These are phyloP conservation scores for Persicaria tinctoria DNA, from an alignment of 148 eudicot species.

Conservation along the genomic window DNA sequence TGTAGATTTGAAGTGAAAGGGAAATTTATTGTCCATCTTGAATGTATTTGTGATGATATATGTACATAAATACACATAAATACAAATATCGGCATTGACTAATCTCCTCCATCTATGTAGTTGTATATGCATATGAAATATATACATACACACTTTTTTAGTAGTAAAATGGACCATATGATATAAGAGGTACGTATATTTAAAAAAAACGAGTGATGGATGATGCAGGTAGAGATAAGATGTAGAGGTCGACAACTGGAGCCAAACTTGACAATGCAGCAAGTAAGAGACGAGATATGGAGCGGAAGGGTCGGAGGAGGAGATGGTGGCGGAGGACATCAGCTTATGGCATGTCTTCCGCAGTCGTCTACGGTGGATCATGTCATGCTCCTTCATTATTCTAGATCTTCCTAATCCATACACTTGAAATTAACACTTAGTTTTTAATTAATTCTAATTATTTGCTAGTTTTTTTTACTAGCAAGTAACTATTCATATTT, in stretches of 20 bases:
- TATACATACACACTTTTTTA: too few relatives aligned
- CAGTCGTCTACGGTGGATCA: background rate
- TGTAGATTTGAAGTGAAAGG: background rate
- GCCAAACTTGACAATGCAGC: background rate
- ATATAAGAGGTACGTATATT: background rate
- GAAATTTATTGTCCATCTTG: background rate
- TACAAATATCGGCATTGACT: background rate
- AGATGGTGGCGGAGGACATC: too few relatives aligned
- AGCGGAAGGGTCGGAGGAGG: background rate
- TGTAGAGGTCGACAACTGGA: background rate
- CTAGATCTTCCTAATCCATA: background rate
- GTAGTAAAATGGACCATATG: too few relatives aligned
- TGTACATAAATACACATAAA: background rate
- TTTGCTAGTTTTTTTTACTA: background rate
- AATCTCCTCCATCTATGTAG: too few relatives aligned
- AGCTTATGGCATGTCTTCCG: background rate
- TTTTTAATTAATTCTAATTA: background rate
- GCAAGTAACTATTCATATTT: background rate
- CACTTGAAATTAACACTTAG: background rate
- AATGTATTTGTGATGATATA: too few relatives aligned
- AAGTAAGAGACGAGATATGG: constrained; percentile 6
- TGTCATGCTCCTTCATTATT: constrained; percentile 4
- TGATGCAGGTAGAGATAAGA: constrained; percentile 3
- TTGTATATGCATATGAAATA: too few relatives aligned
- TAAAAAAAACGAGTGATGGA: background rate